phyloP scores from a whole-genome alignment of 1,139 yeast genomes.

The Debaryomyces psychrophilus region DNA sequence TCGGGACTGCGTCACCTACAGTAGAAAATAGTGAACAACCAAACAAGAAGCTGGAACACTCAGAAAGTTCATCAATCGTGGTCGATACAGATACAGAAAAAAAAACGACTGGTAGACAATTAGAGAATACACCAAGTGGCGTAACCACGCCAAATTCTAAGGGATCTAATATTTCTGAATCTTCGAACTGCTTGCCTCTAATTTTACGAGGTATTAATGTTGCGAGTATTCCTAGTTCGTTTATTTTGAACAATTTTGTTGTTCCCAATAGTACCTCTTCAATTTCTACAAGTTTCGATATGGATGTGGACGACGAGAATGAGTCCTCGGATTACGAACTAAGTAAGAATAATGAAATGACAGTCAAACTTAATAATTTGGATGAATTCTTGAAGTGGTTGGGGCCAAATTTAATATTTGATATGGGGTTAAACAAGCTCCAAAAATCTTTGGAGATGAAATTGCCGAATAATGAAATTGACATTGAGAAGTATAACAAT shows the following conservation, averaged over 20 bases:
- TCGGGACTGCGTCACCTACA: slow-evolving; percentile 23
- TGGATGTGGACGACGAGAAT: slow-evolving; percentile 42
- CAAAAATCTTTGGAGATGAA: slow-evolving; percentile 17
- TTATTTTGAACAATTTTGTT: slow-evolving; percentile 37
- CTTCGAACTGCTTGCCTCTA: slow-evolving; percentile 64
- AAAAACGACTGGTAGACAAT: background rate
- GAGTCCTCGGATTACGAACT: slow-evolving; percentile 38
- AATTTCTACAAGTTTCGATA: slow-evolving; percentile 31
- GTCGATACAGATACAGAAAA: background rate
- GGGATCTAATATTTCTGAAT: slow-evolving; percentile 28
- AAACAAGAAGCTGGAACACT: slow-evolving; percentile 13
- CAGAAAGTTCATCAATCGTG: slow-evolving; percentile 3
- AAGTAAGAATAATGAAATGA: slow-evolving; percentile 34
- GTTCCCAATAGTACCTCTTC: background rate
- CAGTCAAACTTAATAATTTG: slow-evolving; percentile 30
- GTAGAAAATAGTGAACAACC: slow-evolving; percentile 21
- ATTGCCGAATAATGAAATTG: slow-evolving; percentile 16
- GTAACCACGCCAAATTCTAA: slow-evolving; percentile 12
- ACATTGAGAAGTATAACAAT: slow-evolving; percentile 2
- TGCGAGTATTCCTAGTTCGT: slow-evolving; percentile 57
- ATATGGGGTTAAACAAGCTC: slow-evolving; percentile 33
- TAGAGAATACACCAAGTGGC: slow-evolving; percentile 1
- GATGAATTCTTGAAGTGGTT: slow-evolving; percentile 39
- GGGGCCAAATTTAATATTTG: slow-evolving; percentile 41
- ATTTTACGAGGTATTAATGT: slow-evolving; percentile 63